phyloP scores from a whole-genome alignment of 805 yeast genomes.

The Ogataea minuta region DNA sequence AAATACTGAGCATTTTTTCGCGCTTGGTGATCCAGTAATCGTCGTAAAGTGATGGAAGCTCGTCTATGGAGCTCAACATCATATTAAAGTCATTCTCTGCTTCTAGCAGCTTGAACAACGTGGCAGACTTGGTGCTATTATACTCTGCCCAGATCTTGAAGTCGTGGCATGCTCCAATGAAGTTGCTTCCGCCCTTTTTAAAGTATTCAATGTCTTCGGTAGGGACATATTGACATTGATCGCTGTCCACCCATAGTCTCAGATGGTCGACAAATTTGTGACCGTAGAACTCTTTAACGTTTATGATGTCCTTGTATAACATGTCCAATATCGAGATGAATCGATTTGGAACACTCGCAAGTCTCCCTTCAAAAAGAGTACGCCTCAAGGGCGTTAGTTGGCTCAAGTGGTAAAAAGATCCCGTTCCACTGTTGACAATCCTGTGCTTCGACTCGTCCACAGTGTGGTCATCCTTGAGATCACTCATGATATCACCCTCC shows the following conservation, averaged over 20 bases:
- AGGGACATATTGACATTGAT: constrained; percentile 41
- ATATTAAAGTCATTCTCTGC: constrained; percentile 16
- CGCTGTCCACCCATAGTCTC: constrained; percentile 38
- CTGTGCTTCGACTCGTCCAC: constrained; percentile 22
- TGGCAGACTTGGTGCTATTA: constrained; percentile 33
- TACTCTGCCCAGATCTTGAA: constrained; percentile 38
- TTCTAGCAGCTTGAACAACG: constrained; percentile 26
- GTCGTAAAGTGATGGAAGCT: constrained; percentile 26
- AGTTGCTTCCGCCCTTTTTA: constrained; percentile 34
- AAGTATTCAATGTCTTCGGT: constrained; percentile 38
- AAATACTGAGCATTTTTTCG: constrained; percentile 16
- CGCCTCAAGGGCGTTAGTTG: constrained; percentile 28
- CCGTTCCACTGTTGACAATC: constrained; percentile 37
- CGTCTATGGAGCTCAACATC: constrained; percentile 24
- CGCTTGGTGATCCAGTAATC: constrained; percentile 28
- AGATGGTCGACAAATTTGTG: constrained; percentile 36
- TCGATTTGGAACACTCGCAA: constrained; percentile 30
- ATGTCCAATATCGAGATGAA: constrained; percentile 22
- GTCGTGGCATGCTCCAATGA: constrained; percentile 44
- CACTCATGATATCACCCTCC: constrained; percentile 21
- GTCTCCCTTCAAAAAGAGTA: constrained; percentile 31
- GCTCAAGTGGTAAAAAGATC: constrained; percentile 31
- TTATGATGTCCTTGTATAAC: constrained; percentile 26
- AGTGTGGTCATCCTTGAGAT: constrained; percentile 16
- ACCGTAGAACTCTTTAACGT: constrained; percentile 25